Conservation (phyloP, 352 stramenopile species). For the Phytophthora rubi region DNA sequence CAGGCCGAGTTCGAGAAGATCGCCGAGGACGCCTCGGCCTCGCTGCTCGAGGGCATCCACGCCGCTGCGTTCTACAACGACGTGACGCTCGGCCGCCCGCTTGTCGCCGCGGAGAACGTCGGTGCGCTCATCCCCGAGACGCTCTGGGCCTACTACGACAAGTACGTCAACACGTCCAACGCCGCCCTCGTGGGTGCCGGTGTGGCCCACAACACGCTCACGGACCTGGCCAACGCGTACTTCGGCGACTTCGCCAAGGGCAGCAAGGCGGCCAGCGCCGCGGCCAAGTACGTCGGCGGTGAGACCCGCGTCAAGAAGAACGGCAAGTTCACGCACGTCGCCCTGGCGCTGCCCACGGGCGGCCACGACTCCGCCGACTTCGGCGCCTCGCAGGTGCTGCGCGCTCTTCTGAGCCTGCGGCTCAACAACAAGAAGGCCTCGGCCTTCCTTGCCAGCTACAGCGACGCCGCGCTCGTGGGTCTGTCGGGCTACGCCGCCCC, state of each 20-base stretch:
- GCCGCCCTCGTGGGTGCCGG: slow-evolving; percentile 69
- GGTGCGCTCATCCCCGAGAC: slow-evolving; percentile 49
- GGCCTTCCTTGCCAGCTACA: slow-evolving; percentile 70
- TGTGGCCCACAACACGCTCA: slow-evolving; percentile 67
- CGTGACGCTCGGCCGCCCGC: slow-evolving; percentile 63
- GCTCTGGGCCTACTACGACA: slow-evolving; percentile 64
- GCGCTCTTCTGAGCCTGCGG: slow-evolving; percentile 63
- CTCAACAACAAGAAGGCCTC: slow-evolving; percentile 70
- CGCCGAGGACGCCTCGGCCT: slow-evolving; percentile 43
- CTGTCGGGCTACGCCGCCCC: slow-evolving; percentile 59
- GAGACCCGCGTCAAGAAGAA: slow-evolving; percentile 79
- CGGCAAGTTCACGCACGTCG: slow-evolving; percentile 73
- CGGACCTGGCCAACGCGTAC: slow-evolving; percentile 67
- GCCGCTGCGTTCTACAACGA: slow-evolving; percentile 86
- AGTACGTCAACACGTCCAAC: slow-evolving; percentile 72
- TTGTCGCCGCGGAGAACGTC: slow-evolving; percentile 65
- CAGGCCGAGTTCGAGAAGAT: slow-evolving; percentile 59
- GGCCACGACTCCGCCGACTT: slow-evolving; percentile 52
- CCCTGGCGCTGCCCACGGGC: slow-evolving; percentile 69
- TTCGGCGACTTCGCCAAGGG: slow-evolving; percentile 56
- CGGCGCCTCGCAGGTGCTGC: slow-evolving; percentile 69
- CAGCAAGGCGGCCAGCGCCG: slow-evolving; percentile 24
- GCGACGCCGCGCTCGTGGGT: slow-evolving; percentile 67
- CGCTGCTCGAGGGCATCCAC: slow-evolving; percentile 69
- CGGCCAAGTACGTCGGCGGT: slow-evolving; percentile 77